phyloP scores from a whole-genome alignment of 1,284 basidiomycete genomes.

The Tilletia caries region DNA sequence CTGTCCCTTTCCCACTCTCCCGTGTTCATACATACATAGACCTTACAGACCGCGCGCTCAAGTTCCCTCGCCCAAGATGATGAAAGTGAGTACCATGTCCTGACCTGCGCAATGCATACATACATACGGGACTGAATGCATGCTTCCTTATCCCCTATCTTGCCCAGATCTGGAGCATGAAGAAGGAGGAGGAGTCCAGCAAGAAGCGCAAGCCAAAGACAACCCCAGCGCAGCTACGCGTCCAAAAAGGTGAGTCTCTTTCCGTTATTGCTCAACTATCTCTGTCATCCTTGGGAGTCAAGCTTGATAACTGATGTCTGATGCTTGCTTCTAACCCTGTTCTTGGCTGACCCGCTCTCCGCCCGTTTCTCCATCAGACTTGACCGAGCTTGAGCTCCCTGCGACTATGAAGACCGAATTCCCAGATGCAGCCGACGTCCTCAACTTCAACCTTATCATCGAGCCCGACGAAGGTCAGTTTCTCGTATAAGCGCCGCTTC shows the following conservation, averaged over 20 bases:
- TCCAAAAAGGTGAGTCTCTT: slow-evolving; percentile 80
- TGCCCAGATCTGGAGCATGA: slow-evolving; percentile 48
- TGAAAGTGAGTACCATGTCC: background rate
- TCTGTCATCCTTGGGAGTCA: no score
- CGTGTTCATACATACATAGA: no score
- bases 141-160: background rate
- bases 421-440: slow-evolving; percentile 82
- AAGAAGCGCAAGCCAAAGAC: slow-evolving; percentile 65
- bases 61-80: slow-evolving; percentile 13
- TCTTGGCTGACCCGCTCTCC: background rate
- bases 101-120: background rate
- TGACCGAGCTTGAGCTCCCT: slow-evolving; percentile 94
- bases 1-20: no score
- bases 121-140: no score
- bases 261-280: background rate
- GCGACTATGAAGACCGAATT: slow-evolving; percentile 93
- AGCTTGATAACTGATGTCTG: no score
- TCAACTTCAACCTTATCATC: slow-evolving; percentile 93
- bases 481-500: background rate
- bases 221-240: slow-evolving; percentile 91
- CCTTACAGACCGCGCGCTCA: no score
- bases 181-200: slow-evolving; percentile 49
- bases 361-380: no score
- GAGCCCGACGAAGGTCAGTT: slow-evolving; percentile 86
- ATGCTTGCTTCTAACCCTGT: background rate